These are phyloP conservation scores for Hyphodiscus hymeniophilus DNA, from an alignment of 495 filamentous ascomycete species.

Conservation along the genomic window DNA sequence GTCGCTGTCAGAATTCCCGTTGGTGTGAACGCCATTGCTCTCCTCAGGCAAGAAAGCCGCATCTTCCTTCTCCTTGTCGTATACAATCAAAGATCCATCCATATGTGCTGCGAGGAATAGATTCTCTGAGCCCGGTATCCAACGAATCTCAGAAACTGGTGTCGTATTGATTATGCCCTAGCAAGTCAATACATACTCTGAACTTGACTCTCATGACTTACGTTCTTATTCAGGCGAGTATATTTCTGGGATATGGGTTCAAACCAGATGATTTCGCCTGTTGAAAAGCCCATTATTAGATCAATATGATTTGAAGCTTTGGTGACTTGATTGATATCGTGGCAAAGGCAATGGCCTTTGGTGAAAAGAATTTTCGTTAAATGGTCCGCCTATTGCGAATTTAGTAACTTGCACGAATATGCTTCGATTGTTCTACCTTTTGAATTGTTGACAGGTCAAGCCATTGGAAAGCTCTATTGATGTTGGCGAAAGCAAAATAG, in stretches of 20 bases:
- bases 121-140: constrained; percentile 91
- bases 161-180: constrained; percentile 79
- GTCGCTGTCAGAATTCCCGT: constrained; percentile 24
- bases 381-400: constrained; percentile 52
- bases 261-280: constrained; percentile 97
- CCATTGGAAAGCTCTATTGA: constrained; percentile 85
- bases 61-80: constrained; percentile 98
- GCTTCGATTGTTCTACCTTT: constrained; percentile 36
- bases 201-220: constrained; percentile 26
- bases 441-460: constrained; percentile 46
- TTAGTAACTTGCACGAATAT: background rate
- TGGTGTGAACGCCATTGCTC: constrained; percentile 25
- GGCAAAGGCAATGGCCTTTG: constrained; percentile 89
- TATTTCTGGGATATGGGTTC: constrained; percentile 97
- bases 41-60: constrained; percentile 46
- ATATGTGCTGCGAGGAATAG: constrained; percentile 89
- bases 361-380: constrained; percentile 94
- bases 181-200: constrained; percentile 1
- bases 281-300: constrained; percentile 90
- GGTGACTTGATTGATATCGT: constrained; percentile 82
- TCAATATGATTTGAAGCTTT: constrained; percentile 76
- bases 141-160: constrained; percentile 78
- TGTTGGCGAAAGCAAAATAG: constrained; percentile 84
- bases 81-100: constrained; percentile 89
- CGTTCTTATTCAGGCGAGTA: constrained; percentile 91